These are phyloP conservation scores for Paragyromitra xinjiangensis DNA, from an alignment of 495 filamentous ascomycete genomes.

Conservation along the genomic window DNA sequence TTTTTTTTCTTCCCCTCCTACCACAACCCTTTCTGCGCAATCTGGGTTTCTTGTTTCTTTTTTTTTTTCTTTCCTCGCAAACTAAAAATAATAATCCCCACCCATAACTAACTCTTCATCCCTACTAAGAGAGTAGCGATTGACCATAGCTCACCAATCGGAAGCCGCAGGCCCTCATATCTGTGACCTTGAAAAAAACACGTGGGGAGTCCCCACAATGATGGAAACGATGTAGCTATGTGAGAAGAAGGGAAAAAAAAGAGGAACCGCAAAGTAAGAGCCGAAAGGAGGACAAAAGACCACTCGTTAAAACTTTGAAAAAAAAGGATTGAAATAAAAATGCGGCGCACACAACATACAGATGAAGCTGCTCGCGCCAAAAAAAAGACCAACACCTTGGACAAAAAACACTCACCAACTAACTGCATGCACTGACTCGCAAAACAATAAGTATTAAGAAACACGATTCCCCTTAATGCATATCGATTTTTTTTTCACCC, in stretches of 20 bases:
- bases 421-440: conserved; percentile 30
- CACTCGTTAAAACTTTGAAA: conserved; percentile 10
- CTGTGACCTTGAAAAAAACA: conserved; percentile 1
- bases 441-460: conserved; percentile 52
- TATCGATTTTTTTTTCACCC: conserved; percentile 19
- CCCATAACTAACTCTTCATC: conserved; percentile 16
- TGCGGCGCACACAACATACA: conserved; percentile 39
- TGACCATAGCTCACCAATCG: conserved; percentile 28
- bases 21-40: neutral
- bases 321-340: conserved; percentile 38
- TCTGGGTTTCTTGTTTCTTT: conserved; percentile 16
- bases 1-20: conserved; percentile 10
- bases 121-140: conserved; percentile 39
- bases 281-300: conserved; percentile 14
- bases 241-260: conserved; percentile 12
- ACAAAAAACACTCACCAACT: conserved; percentile 21
- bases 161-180: conserved; percentile 28
- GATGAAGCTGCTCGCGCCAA: conserved; percentile 18
- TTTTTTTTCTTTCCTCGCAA: neutral
- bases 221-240: conserved; percentile 30
- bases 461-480: conserved; percentile 18
- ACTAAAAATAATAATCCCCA: conserved; percentile 44
- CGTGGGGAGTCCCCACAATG: neutral
- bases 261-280: conserved; percentile 22
- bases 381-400: conserved; percentile 17